phyloP scores from a whole-genome alignment of 352 stramenopile genomes.

The Phytophthora agathidicida region DNA sequence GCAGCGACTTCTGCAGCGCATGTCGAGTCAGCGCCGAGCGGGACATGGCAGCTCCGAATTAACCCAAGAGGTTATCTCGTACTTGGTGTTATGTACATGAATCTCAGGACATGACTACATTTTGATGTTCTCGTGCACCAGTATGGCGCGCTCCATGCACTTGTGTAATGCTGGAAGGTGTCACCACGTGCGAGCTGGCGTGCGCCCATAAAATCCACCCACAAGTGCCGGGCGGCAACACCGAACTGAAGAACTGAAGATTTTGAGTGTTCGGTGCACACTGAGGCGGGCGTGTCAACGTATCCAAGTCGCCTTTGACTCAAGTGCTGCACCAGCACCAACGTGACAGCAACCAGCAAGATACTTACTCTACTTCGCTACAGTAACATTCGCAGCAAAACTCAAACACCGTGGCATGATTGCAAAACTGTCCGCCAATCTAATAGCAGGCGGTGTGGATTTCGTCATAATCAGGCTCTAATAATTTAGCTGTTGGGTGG shows the following conservation, averaged over 20 bases:
- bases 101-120: neutral
- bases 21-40: slow-evolving; percentile 75
- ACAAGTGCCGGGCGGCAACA: neutral
- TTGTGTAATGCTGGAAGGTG: neutral
- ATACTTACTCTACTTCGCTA: too few relatives aligned
- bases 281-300: slow-evolving; percentile 22
- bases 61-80: too few relatives aligned
- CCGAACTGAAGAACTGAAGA: neutral
- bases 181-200: slow-evolving; percentile 6
- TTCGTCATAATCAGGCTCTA: slow-evolving; percentile 43
- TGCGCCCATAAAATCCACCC: slow-evolving; percentile 6
- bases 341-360: neutral
- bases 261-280: slow-evolving; percentile 13
- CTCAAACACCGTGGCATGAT: too few relatives aligned
- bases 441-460: slow-evolving; percentile 18
- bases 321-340: slow-evolving; percentile 1
- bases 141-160: neutral
- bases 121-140: neutral
- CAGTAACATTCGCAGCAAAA: too few relatives aligned
- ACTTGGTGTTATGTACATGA: neutral
- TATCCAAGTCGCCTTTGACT: slow-evolving; percentile 1
- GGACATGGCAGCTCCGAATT: slow-evolving; percentile 73
- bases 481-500: slow-evolving; percentile 43
- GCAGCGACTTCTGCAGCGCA: slow-evolving; percentile 65
- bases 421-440: slow-evolving; percentile 20